phyloP scores from a whole-genome alignment of 1,284 basidiomycete species.

The Volvariella surrecta region DNA sequence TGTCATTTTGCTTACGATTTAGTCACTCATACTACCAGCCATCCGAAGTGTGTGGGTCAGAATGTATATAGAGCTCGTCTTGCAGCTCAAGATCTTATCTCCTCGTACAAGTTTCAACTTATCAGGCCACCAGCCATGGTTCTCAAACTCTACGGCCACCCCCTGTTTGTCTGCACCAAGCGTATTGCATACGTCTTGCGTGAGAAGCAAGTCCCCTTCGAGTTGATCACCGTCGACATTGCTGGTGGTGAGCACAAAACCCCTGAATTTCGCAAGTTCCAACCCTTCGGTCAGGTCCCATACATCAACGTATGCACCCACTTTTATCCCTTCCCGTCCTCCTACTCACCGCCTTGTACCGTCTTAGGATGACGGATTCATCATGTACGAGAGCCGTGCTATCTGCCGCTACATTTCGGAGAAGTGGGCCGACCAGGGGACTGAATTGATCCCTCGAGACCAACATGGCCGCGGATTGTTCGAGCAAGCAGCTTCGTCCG shows the following conservation, averaged over 20 bases:
- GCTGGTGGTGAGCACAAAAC: slow-evolving; percentile 38
- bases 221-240: slow-evolving; percentile 35
- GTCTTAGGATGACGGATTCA: slow-evolving; percentile 5
- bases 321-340: neutral
- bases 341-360: neutral
- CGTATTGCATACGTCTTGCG: slow-evolving; percentile 35
- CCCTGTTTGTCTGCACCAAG: slow-evolving; percentile 30
- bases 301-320: slow-evolving; percentile 39
- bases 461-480: slow-evolving; percentile 32
- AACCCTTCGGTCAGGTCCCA: slow-evolving; percentile 64
- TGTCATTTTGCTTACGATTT: no score
- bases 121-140: slow-evolving; percentile 27
- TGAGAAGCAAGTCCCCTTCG: slow-evolving; percentile 44
- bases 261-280: slow-evolving; percentile 31
- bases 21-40: no score
- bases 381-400: slow-evolving; percentile 12
- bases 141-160: slow-evolving; percentile 37
- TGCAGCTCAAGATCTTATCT: no score
- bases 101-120: no score
- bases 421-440: slow-evolving; percentile 8
- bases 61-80: no score
- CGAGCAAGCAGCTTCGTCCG: slow-evolving; percentile 46
- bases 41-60: no score
- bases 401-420: slow-evolving; percentile 11
- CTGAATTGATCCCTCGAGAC: slow-evolving; percentile 11